Conservation (phyloP, 2,329 filamentous ascomycete genomes). For the Botrytis paeoniae region DNA sequence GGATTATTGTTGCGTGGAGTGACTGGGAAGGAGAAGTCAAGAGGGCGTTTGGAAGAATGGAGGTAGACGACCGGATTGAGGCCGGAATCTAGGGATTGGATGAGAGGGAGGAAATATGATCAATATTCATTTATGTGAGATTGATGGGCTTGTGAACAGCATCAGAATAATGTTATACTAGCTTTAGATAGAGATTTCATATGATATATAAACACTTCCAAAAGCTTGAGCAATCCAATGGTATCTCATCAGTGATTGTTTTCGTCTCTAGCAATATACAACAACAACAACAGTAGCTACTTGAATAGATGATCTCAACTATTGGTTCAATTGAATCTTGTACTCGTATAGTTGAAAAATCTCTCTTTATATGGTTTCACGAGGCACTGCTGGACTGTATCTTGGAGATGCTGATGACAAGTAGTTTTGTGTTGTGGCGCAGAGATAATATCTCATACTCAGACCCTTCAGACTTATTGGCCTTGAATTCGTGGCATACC, state of each 20-base stretch:
- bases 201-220: background rate
- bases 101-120: background rate
- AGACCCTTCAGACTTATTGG: too few relatives aligned
- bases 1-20: constrained; percentile 74
- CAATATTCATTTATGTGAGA: constrained; percentile 18
- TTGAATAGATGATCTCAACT: background rate
- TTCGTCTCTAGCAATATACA: background rate
- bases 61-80: constrained; percentile 42
- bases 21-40: constrained; percentile 73
- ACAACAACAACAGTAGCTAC: background rate
- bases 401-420: background rate
- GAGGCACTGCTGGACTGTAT: background rate
- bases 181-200: background rate
- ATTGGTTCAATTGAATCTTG: background rate
- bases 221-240: background rate
- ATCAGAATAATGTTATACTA: background rate
- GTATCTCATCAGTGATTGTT: background rate
- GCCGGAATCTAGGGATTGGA: constrained; percentile 15
- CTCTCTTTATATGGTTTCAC: background rate
- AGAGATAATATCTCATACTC: too few relatives aligned
- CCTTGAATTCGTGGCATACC: too few relatives aligned
- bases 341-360: background rate
- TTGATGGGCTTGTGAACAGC: background rate
- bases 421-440: background rate
- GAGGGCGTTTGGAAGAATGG: constrained; percentile 69